A percentile compares a stretch with the other conserved stretches of the same genome.
These are phyloP conservation scores for Dryas drummondii DNA, from an alignment of 306 rosid genomes.

Conservation along the genomic window DNA sequence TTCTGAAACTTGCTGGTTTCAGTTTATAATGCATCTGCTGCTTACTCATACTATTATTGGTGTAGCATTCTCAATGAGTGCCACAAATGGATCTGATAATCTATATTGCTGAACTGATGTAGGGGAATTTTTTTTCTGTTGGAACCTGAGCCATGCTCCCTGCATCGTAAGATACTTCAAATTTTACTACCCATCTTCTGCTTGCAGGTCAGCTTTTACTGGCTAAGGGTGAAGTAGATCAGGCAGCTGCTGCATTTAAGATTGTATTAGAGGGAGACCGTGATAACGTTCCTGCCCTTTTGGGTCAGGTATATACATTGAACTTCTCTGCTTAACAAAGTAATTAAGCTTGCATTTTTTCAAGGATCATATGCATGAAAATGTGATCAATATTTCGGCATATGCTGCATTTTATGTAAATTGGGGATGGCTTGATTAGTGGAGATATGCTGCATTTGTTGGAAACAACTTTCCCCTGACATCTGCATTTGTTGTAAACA, in stretches of 20 bases:
- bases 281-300: conserved; percentile 94
- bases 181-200: conserved; percentile 25
- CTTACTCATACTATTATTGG: background rate
- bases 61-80: background rate
- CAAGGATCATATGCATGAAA: background rate
- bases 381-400: background rate
- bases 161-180: conserved; percentile 9
- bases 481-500: conserved; percentile 23
- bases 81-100: background rate
- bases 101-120: background rate
- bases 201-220: conserved; percentile 94
- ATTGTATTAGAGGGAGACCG: conserved; percentile 93
- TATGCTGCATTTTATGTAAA: background rate
- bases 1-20: conserved; percentile 1
- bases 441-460: conserved; percentile 14
- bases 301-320: conserved; percentile 69
- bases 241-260: conserved; percentile 92
- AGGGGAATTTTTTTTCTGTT: background rate
- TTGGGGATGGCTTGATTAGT: conserved; percentile 24
- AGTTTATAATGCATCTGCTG: background rate
- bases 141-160: conserved; percentile 9
- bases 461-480: background rate
- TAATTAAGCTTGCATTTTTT: background rate
- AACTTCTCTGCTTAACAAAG: conserved; percentile 15
- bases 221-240: conserved; percentile 95